A percentile compares a stretch with the other conserved stretches of the same genome.
Evolutionary conservation across 306 rosid species (phyloP).

Genomic region (Quercus mongolica): DNA sequence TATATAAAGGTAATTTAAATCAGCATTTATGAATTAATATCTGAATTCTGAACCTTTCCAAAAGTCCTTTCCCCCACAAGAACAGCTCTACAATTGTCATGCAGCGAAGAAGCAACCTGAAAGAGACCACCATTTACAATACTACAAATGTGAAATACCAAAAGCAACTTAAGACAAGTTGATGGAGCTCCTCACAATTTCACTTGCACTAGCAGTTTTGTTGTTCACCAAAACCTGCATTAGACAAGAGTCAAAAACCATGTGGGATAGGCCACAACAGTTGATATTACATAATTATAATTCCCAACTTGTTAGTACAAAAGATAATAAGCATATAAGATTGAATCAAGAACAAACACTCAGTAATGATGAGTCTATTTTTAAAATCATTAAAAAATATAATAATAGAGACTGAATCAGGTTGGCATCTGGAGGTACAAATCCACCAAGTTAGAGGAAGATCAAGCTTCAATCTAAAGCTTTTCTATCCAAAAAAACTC

Average conservation of each 20-base stretch:
- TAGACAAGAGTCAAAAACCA: slow-evolving; percentile 27
- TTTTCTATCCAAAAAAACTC: neutral
- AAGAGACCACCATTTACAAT: slow-evolving; percentile 23
- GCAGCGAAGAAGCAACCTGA: slow-evolving; percentile 99
- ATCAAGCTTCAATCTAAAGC: neutral
- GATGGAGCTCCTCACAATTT: slow-evolving; percentile 69
- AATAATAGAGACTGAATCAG: neutral
- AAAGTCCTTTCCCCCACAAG: slow-evolving; percentile 91
- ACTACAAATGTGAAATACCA: slow-evolving; percentile 10
- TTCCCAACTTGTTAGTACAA: neutral
- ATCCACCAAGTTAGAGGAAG: neutral
- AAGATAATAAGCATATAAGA: slow-evolving; percentile 7
- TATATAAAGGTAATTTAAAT: slow-evolving; percentile 6
- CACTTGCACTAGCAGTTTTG: slow-evolving; percentile 97
- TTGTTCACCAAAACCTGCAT: slow-evolving; percentile 90
- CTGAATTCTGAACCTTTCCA: slow-evolving; percentile 82
- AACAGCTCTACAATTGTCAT: slow-evolving; percentile 93
- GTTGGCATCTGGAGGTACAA: neutral
- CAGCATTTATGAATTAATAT: slow-evolving; percentile 7
- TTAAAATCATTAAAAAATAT: neutral
- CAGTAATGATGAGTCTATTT: neutral
- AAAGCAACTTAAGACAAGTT: slow-evolving; percentile 20
- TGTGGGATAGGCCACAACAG: slow-evolving; percentile 13
- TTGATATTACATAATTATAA: neutral
- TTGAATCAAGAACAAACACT: neutral